Evolutionary conservation across 345 rosid species (phyloP), one percentile per base, ranked within the genome.

Genomic region (Arabidopsis arenosa): DNA sequence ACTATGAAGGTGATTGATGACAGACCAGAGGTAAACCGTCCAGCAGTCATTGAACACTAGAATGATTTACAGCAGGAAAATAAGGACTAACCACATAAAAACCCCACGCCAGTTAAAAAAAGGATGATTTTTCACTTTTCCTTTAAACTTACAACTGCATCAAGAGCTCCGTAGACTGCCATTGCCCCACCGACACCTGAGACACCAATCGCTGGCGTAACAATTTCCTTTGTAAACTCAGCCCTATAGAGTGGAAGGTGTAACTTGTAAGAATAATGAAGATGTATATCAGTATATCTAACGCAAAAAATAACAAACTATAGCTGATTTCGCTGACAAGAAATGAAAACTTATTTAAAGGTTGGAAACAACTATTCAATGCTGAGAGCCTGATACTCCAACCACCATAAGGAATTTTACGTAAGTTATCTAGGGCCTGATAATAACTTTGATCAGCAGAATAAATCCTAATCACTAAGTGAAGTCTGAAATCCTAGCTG

Each of bases 101-200:
- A 53, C n/a, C 1, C 3, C 39, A 68, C 5, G 15, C 43, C 15
- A 51, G 56, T 44, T 1, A 14, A 3, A 36, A 36, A 26, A 53
- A 21, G 74, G 49, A 35, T 64, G 44, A 10, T 6, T 17, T 40
- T 43, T 12, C n/a, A 43, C 40, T 40, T 35, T 35, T n/a, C 61
- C 35, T 18, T 35, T 18, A n/a, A 80, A 85, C 98, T 85, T 85
- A 93, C 98, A 51, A 91, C 62, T 48, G 97, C 90, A 85, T 90
- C 92, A 83, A 88, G 82, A 72, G 93, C 98, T 40, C 98, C 97
- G 65, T 93, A 93, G 53, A 90, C 86, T 41, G 93, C 98, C 98
- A 93, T 88, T 7, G 97, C 86, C 68, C 94, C 94, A 4, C 91
- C 98, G 54, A 93, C 93, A 68, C 98, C 96, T 66, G 94, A 72